A percentile compares a stretch with the other conserved stretches of the same genome.
Conservation (phyloP, 2,329 filamentous ascomycete genomes). For the Hirsutella thompsonii region DNA sequence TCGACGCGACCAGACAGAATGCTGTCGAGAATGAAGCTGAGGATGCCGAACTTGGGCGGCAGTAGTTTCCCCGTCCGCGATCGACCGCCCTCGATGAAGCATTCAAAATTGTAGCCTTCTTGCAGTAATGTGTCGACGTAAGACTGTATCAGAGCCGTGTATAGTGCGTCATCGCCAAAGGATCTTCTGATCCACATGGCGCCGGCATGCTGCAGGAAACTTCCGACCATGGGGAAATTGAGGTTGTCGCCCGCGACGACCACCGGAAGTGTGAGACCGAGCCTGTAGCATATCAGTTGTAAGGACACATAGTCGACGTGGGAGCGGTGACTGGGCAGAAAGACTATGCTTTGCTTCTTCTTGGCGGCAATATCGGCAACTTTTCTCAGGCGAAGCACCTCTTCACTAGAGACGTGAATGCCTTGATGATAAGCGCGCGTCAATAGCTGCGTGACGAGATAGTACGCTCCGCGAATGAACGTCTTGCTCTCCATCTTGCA, state of each 20-base stretch:
- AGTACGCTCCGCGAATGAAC: constrained; percentile 89
- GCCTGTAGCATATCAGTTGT: constrained; percentile 87
- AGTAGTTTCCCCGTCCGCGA: constrained; percentile 89
- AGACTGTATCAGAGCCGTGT: constrained; percentile 83
- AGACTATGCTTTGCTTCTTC: constrained; percentile 92
- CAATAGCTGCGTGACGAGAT: constrained; percentile 73
- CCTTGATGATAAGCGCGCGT: constrained; percentile 93
- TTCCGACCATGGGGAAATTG: constrained; percentile 82
- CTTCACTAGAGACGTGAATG: constrained; percentile 91
- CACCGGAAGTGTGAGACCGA: constrained; percentile 78
- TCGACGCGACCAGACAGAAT: constrained; percentile 77
- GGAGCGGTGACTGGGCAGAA: constrained; percentile 85
- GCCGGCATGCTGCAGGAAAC: constrained; percentile 87
- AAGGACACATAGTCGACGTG: constrained; percentile 95
- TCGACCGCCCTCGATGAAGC: constrained; percentile 91
- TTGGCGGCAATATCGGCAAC: constrained; percentile 73
- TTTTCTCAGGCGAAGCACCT: constrained; percentile 68
- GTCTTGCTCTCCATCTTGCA: constrained; percentile 96
- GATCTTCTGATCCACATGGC: constrained; percentile 93
- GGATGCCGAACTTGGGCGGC: constrained; percentile 88
- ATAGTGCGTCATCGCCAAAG: constrained; percentile 85
- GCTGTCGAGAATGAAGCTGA: constrained; percentile 84
- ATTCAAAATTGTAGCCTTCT: constrained; percentile 88
- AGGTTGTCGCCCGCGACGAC: constrained; percentile 94
- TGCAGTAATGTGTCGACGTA: constrained; percentile 91